phyloP scores from a whole-genome alignment of 2,329 filamentous ascomycete genomes.

The Ophiostoma tasmaniense region DNA sequence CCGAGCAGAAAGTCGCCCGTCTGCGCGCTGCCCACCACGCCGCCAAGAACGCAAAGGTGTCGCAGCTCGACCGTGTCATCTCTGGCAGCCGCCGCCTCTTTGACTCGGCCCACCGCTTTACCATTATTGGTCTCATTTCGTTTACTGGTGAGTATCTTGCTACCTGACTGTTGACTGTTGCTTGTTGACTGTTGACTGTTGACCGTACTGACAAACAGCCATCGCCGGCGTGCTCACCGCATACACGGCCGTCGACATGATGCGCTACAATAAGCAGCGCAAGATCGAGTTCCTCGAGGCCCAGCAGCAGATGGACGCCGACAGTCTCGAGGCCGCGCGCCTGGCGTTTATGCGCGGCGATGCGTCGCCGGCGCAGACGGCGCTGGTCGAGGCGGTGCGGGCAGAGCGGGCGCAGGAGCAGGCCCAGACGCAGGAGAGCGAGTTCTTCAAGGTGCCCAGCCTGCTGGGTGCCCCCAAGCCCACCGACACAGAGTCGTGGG shows the following conservation, averaged over 20 bases:
- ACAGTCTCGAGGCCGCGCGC: conserved; percentile 48
- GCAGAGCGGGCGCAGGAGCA: conserved; percentile 19
- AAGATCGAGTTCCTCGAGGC: conserved; percentile 50
- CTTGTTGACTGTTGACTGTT: too few species aligned
- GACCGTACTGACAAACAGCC: too few species aligned
- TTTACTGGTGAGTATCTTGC: conserved; percentile 48
- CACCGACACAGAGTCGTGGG: conserved; percentile 24
- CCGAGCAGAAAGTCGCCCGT: conserved; percentile 60
- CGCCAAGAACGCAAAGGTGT: conserved; percentile 52
- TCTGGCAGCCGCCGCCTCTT: conserved; percentile 41
- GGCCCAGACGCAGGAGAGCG: conserved; percentile 29
- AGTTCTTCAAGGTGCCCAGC: conserved; percentile 39
- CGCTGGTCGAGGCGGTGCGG: conserved; percentile 50
- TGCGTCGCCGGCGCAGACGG: conserved; percentile 47
- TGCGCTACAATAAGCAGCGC: conserved; percentile 51
- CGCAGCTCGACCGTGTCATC: conserved; percentile 43
- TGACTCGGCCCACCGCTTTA: conserved; percentile 48
- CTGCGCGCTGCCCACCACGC: conserved; percentile 59
- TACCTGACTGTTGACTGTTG: too few species aligned
- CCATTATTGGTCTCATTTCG: conserved; percentile 45
- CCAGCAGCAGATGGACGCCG: conserved; percentile 45
- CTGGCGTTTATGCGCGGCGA: conserved; percentile 52
- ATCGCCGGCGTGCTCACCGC: conserved; percentile 47
- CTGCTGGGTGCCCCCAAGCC: conserved; percentile 38
- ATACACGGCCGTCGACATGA: conserved; percentile 55